These are phyloP conservation scores for Vaccinium myrtillus DNA, from an alignment of 148 eudicot species.

Conservation along the genomic window DNA sequence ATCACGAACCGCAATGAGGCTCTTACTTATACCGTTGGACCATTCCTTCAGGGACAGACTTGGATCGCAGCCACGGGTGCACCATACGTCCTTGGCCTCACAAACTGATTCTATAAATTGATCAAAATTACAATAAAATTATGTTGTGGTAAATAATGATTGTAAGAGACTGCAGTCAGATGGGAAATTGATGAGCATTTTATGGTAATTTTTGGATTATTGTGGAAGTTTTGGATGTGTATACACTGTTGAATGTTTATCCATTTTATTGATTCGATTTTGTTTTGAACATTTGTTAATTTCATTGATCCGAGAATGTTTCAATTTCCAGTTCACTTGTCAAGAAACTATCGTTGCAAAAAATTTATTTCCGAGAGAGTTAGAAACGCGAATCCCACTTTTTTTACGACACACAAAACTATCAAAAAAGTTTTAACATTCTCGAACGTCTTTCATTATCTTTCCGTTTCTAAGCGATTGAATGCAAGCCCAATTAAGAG, in stretches of 20 bases:
- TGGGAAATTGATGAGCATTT: neutral
- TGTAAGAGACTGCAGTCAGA: neutral
- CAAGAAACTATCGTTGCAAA: too few relatives aligned
- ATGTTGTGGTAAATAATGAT: neutral
- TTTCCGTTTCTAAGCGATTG: too few relatives aligned
- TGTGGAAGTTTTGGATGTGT: neutral
- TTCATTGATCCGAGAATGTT: neutral
- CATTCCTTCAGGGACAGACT: constrained; percentile 40
- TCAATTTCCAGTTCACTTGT: too few relatives aligned
- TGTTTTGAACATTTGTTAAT: neutral
- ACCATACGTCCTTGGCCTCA: constrained; percentile 36
- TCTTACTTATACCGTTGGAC: constrained; percentile 34
- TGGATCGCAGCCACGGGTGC: constrained; percentile 44
- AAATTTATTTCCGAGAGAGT: too few relatives aligned
- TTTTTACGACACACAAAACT: too few relatives aligned
- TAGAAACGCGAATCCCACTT: too few relatives aligned
- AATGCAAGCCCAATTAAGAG: too few relatives aligned
- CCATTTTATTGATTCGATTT: neutral
- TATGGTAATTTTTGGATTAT: neutral
- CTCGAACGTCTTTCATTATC: too few relatives aligned
- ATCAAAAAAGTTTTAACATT: too few relatives aligned
- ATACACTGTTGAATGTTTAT: too few relatives aligned
- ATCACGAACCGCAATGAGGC: constrained; percentile 41
- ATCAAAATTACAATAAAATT: neutral
- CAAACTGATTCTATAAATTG: neutral